Evolutionary conservation across 1,139 yeast genomes (phyloP).

Genomic region (Debaryomycetaceae sp.): DNA sequence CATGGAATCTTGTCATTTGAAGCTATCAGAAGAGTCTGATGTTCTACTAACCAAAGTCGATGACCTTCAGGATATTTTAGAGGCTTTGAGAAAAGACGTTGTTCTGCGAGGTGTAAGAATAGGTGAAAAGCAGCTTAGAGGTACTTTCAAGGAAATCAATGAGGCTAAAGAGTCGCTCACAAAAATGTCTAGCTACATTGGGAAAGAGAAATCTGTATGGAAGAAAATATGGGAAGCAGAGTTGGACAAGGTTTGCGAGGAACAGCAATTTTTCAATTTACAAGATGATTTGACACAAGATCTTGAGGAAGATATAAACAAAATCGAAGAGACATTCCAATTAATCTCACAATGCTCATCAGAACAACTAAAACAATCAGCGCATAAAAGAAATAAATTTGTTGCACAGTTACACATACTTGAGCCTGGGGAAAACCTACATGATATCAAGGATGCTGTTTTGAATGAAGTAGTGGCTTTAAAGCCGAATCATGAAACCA

Average conservation of each 20-base stretch:
- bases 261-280: conserved; percentile 84
- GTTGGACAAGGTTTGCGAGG: conserved; percentile 85
- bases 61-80: conserved; percentile 88
- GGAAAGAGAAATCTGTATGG: conserved; percentile 78
- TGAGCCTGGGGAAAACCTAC: conserved; percentile 66
- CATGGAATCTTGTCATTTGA: conserved; percentile 73
- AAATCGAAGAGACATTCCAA: conserved; percentile 76
- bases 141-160: conserved; percentile 61
- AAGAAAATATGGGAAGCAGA: conserved; percentile 91
- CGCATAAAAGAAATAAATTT: conserved; percentile 30
- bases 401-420: conserved; percentile 45
- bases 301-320: conserved; percentile 73
- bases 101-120: conserved; percentile 90
- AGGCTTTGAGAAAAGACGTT: conserved; percentile 85
- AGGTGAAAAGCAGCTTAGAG: conserved; percentile 65
- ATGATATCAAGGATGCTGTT: conserved; percentile 73
- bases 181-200: conserved; percentile 58
- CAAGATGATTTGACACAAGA: conserved; percentile 86
- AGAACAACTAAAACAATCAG: conserved; percentile 56
- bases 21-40: conserved; percentile 77
- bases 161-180: conserved; percentile 53
- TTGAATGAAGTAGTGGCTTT: conserved; percentile 74
- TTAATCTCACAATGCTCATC: conserved; percentile 79
- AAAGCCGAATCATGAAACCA: conserved; percentile 76
- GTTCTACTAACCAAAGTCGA: conserved; percentile 74